A percentile compares a stretch with the other conserved stretches of the same genome.
Evolutionary conservation across 2,329 filamentous ascomycete genomes (phyloP).

Genomic region (Raffaelea deltoideospora): DNA sequence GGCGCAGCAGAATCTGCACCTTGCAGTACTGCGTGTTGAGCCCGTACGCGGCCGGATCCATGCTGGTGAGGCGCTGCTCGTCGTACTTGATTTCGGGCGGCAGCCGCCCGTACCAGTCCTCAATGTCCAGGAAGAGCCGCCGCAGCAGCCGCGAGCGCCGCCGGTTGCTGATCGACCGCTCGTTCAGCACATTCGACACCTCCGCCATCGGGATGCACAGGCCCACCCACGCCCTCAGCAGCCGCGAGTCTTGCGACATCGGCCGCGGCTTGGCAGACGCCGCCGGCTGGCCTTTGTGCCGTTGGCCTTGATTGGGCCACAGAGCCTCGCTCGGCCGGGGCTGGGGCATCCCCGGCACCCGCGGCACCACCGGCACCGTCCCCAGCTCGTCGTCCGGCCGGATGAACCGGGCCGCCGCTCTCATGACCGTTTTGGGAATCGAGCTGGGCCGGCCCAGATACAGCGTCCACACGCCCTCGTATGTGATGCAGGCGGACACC

Average conservation of each 20-base stretch:
- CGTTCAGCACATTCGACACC: constrained; percentile 3
- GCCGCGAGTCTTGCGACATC: not conserved
- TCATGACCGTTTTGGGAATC: constrained; percentile 3
- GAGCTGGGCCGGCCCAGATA: constrained; percentile 4
- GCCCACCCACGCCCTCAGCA: constrained; percentile 3
- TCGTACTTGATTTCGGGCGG: constrained; percentile 3
- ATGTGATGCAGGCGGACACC: constrained; percentile 1
- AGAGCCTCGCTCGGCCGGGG: too few relatives aligned
- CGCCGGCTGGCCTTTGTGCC: too few relatives aligned
- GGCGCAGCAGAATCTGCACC: constrained; percentile 3
- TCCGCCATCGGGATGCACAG: constrained; percentile 3
- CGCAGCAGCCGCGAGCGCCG: not conserved
- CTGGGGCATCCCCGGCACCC: too few relatives aligned
- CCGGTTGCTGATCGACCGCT: not conserved
- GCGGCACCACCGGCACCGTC: too few relatives aligned
- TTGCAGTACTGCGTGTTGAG: constrained; percentile 5
- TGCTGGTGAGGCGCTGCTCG: constrained; percentile 1
- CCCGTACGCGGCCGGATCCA: constrained; percentile 3
- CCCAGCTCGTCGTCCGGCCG: too few relatives aligned
- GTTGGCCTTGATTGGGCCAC: not conserved
- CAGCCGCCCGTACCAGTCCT: constrained; percentile 2
- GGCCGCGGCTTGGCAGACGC: too few relatives aligned
- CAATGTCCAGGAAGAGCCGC: not conserved
- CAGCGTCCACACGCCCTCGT: constrained; percentile 5
- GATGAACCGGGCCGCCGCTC: not conserved